Percentiles rank a stretch among this genome's conserved stretches.
Conservation (phyloP, 169 alveolate genomes). For the Plasmodium malariae region DNA sequence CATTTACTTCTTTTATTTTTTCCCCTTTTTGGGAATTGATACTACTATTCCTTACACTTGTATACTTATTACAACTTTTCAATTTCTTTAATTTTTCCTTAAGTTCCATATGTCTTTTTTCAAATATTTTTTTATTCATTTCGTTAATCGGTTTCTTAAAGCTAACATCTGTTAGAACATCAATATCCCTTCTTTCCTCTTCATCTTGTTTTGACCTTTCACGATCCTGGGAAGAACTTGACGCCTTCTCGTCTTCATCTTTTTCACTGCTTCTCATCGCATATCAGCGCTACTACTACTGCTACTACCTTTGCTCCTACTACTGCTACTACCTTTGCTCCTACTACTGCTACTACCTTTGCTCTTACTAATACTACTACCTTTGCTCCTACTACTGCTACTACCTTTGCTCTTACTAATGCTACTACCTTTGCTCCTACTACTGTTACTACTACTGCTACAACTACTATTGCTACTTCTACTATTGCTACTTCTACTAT, state of each 20-base stretch:
- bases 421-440: too few species aligned
- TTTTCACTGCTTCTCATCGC: slow-evolving; percentile 7
- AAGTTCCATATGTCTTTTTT: slow-evolving; percentile 50
- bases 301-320: too few species aligned
- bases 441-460: too few species aligned
- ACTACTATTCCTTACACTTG: background rate
- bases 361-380: too few species aligned
- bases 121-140: slow-evolving; percentile 4
- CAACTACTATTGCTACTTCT: too few species aligned
- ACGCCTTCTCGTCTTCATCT: background rate
- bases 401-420: too few species aligned
- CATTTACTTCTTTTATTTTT: background rate
- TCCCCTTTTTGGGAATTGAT: too few species aligned
- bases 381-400: too few species aligned
- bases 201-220: background rate
- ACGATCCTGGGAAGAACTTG: background rate
- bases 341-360: too few species aligned
- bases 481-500: too few species aligned
- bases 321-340: too few species aligned
- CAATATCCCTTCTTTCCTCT: background rate
- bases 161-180: background rate
- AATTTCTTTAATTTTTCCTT: slow-evolving; percentile 52
- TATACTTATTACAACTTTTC: slow-evolving; percentile 2
- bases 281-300: background rate
- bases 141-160: background rate